Evolutionary conservation across 2,329 filamentous ascomycete genomes (phyloP), one percentile per base, ranked within the genome.

Genomic region (Metarhizium album): DNA sequence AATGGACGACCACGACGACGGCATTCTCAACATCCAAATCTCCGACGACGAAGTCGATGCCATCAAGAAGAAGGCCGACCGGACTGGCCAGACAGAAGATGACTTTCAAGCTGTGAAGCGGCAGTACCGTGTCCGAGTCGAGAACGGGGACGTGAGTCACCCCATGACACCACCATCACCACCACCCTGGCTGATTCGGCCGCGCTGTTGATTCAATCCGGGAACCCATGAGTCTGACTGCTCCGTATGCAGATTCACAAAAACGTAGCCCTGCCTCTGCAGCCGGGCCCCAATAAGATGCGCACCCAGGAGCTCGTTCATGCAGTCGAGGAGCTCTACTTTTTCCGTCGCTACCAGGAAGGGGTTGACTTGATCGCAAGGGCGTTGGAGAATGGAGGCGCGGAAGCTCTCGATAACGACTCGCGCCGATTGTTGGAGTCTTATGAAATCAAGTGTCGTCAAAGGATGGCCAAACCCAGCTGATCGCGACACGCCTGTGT

Each of bases 241-340:
- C 20, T 6, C 1, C 13, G 11, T 3, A 1, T 14, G 20, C 50
- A 79, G 76, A 68, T 79, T 23, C 65, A 68, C 60, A 64, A 71
- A 42, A 64, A 62, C 0, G 62, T 78, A 35, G 52, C 59, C 5
- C 56, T 78, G 2, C 75, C 76, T 0, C 55, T 76, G 11, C 55
- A 55, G 2, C 54, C 58, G 9, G 57, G 49, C 3, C 59, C 70
- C 3, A 64, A 67, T 31, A 81, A 80, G 57, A 70, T 69, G 42
- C 67, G 72, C 33, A 64, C 69, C 1, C 75, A 80, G 55, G 69
- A 74, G n/a, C 57, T 76, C 9, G 52, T 79, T 20, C 76, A 80
- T 57, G 78, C 77, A 0, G 73, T 76, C 7, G 77, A 80, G 59
- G 78, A 81, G 62, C 66, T 80, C 43, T 80, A 80, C 57, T 80